Evolutionary conservation across 305 asterid species (phyloP), one percentile per base, ranked within the genome.

Genomic region (Fraxinus platypoda): DNA sequence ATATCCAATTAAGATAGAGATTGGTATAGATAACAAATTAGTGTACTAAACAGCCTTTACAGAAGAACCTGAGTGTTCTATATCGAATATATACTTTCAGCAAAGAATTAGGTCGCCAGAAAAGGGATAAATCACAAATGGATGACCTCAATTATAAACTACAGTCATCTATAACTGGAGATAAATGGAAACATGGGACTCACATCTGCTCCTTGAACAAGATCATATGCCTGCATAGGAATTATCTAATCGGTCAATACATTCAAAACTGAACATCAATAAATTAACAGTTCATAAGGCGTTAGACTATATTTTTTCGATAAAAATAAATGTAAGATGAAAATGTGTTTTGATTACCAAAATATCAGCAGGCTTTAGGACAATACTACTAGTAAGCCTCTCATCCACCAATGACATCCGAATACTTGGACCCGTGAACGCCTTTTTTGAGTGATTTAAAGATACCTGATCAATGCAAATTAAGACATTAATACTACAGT

Each of bases 201-300:
- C 88, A 94, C 99, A 87, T 93, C 89, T 78, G 93, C 89, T 83
- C 99, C 98, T 90, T 95, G 99, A 74, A 95, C 94, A 87, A 95
- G 97, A 80, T 94, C 97, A 85, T 93, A 95, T 0, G 97, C 99
- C 99, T 95, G 96, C 93, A 86, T 2, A 88, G 59, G 85, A 87
- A 82, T 35, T n/a, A 75, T 11, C 80, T 43, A 66, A 80, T 80
- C 78, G 89, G 80, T 70, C 19, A 79, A 78, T 35, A 77, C 6
- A 74, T 13, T 59, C 13, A 64, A 75, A 57, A 37, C 31, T 25
- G 57, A 72, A 72, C 26, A 41, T 52, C 71, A 52, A 28, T 68
- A 78, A 7, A 52, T 73, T 9, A 15, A 25, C 68, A 35, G 13
- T 12, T 26, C 62, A 68, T 8, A 17, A 78, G 31, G 71, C 77